Evolutionary conservation across 2,329 filamentous ascomycete genomes (phyloP), one percentile per base, ranked within the genome.

Genomic region (Eutypa lata): DNA sequence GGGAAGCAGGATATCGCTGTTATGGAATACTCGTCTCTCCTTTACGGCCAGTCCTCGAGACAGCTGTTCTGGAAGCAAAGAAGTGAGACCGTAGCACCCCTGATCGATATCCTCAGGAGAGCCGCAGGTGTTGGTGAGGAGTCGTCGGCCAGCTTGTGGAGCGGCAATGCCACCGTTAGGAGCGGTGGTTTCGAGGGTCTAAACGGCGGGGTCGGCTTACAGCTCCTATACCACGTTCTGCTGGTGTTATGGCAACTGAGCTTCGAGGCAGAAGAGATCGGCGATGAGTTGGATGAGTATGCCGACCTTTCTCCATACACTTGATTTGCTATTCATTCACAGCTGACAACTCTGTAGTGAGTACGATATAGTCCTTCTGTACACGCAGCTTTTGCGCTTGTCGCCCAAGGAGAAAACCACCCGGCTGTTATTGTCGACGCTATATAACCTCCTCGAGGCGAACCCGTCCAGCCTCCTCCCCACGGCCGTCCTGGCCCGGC

Each of bases 401-500:
- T 97, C 94, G 2, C 92, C 93, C 44, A 99, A 99, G 72, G 94
- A 97, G 71, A 99, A 99, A 79, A 97, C 93, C 1, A 97, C 93
- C 1, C 87, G 94, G 28, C 81, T 99, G 50, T 83, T 97, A 45
- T 81, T 97, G 44, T 91, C 91, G 10, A 97, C 93, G 7, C 82
- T 99, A 40, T 83, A 88, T 69, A 97, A 96, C 73, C 85, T 99
- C 44, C 83, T 97, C 37, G 76, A 76, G 44, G 76, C 78, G 55
- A 87, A 90, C 78, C 71, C 83, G 74, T 76, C 89, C 81, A 80
- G 89, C 69, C 73, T 87, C 70, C 86, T 97, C 52, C 92, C 93
- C 7, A 87, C 88, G 2, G 92, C 94, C 1, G 88, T 94, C 21
- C 87, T 96, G 54, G 91, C 90, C 48, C 88, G 91, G 54, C 84